A percentile compares a stretch with the other conserved stretches of the same genome.
Evolutionary conservation across 805 yeast genomes (phyloP).

Genomic region (Kluyveromyces siamensis): DNA sequence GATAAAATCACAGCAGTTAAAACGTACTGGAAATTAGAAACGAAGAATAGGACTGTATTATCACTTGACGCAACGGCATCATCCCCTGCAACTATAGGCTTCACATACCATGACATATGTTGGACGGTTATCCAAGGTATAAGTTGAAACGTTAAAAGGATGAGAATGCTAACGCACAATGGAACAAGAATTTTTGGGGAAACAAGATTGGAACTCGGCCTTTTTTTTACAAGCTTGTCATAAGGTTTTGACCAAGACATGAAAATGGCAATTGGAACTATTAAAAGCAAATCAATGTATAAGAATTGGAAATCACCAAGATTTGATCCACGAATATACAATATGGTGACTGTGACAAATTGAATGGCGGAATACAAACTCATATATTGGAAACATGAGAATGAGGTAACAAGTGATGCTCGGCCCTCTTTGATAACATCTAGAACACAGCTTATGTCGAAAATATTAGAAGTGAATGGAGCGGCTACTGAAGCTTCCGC

Average conservation of each 20-base stretch:
- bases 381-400: conserved; percentile 97
- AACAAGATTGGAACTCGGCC: conserved; percentile 91
- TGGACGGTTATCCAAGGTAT: conserved; percentile 55
- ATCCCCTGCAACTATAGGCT: conserved; percentile 75
- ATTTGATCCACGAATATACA: conserved; percentile 84
- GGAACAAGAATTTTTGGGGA: conserved; percentile 83
- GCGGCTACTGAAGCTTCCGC: conserved; percentile 99
- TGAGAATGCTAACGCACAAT: conserved; percentile 62
- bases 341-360: conserved; percentile 74
- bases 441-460: conserved; percentile 88
- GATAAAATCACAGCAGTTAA: conserved; percentile 75
- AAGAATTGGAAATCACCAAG: conserved; percentile 94
- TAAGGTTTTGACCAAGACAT: conserved; percentile 96
- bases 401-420: conserved; percentile 88
- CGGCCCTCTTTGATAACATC: conserved; percentile 92
- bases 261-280: conserved; percentile 89
- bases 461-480: conserved; percentile 85
- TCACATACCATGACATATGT: conserved; percentile 61
- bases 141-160: conserved; percentile 58
- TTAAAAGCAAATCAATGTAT: conserved; percentile 84
- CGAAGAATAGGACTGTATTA: conserved; percentile 75
- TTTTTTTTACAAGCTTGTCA: conserved; percentile 45
- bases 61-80: conserved; percentile 79
- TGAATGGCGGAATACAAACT: conserved; percentile 95
- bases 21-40: conserved; percentile 83